Evolutionary conservation across 2,329 filamentous ascomycete species (phyloP).

Genomic region (Periconia macrospinosa): DNA sequence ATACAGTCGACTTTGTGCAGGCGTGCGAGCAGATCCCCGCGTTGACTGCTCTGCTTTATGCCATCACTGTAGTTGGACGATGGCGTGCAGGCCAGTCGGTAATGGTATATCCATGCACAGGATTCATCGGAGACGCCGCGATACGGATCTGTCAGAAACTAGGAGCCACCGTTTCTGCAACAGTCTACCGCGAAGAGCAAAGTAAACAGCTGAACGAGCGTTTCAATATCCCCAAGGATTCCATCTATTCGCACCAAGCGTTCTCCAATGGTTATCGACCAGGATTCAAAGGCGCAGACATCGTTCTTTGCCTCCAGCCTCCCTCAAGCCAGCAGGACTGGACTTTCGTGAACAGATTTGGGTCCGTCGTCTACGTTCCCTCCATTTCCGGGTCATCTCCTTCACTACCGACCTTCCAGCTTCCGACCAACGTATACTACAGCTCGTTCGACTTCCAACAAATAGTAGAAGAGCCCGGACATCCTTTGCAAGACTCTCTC

Average conservation of each 20-base stretch:
- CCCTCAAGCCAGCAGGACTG: conserved; percentile 14
- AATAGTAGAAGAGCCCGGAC: background rate
- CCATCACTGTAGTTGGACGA: conserved; percentile 21
- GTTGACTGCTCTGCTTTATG: conserved; percentile 4
- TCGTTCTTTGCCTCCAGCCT: conserved; percentile 23
- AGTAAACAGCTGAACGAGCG: conserved; percentile 5
- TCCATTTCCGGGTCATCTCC: background rate
- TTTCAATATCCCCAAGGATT: conserved; percentile 16
- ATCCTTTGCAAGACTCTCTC: background rate
- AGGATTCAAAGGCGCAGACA: conserved; percentile 32
- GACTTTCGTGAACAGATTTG: background rate
- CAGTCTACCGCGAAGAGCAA: conserved; percentile 14
- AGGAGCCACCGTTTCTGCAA: conserved; percentile 18
- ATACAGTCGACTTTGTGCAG: background rate
- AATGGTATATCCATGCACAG: conserved; percentile 22
- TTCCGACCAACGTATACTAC: background rate
- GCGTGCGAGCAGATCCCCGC: conserved; percentile 3
- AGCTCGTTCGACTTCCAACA: background rate
- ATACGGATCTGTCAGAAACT: conserved; percentile 13
- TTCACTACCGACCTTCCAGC: background rate
- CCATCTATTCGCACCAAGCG: conserved; percentile 25
- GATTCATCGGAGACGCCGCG: conserved; percentile 18
- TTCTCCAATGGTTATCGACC: conserved; percentile 6
- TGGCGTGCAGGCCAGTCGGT: conserved; percentile 28
- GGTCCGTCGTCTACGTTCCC: background rate